Evolutionary conservation across 768 basidiomycete genomes (phyloP), one percentile per base, ranked within the genome.

Genomic region (Auricularia auricula-judae): DNA sequence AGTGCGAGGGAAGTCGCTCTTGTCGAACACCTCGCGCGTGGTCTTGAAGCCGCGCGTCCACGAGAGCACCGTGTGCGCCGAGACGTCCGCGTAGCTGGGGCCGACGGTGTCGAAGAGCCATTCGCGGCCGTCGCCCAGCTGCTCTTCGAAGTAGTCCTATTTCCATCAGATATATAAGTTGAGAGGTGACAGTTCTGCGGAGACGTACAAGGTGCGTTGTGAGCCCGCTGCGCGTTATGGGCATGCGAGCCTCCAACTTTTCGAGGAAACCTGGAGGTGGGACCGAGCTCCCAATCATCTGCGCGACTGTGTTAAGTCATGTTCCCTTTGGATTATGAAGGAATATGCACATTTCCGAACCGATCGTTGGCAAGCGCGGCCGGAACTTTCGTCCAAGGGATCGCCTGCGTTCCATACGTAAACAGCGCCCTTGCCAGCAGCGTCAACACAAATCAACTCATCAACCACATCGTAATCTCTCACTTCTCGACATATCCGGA

Each of bases 41-140:
- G 72, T 71, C 36, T 67, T 74, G 70, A 81, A 78, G 12, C 61
- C 53, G 36, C 72, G 72, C 36, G 76, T 69, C 84, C 84, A 86
- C 5, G 71, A 69, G 65, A 80, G 72, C 3, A 81, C 68, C 66
- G 83, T 82, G 65, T 84, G 79, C 7, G 81, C 74, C 2, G 81
- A 78, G 39, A 85, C 70, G 69, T 86, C 85, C 4, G 79, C 81
- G 29, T 84, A 71, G 51, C 80, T 76, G 8, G 84, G 83, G 0
- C 73, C 65, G 64, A 79, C 79, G 0, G 84, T 84, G 66, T 84
- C 77, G 65, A 85, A 79, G 8, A 85, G 74, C 83, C 84, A 87
- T 68, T 81, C 78, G 2, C 84, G 77, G 29, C 76, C 81, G 69
- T 85, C 83, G 16, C 73, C 70, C 35, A 86, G 74, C 70, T 85